phyloP scores from a whole-genome alignment of 2,329 filamentous ascomycete species.

The Mariannaea elegans region DNA sequence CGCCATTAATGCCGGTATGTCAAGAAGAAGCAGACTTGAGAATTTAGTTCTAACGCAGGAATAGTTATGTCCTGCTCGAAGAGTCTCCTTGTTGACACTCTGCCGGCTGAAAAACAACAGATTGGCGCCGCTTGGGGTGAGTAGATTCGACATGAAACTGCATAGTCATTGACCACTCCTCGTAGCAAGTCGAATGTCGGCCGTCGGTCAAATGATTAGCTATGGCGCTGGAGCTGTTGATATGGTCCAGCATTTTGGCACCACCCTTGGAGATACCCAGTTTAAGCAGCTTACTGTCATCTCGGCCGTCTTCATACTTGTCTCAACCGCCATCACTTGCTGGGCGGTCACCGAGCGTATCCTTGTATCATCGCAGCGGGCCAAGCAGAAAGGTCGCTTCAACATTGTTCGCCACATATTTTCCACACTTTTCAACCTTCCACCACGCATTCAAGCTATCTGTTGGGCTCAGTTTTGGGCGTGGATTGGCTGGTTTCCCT shows the following conservation, averaged over 20 bases:
- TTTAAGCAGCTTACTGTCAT: conserved; percentile 94
- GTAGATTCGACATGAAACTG: conserved; percentile 35
- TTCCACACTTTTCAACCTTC: conserved; percentile 79
- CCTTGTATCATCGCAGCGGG: conserved; percentile 68
- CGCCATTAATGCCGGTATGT: conserved; percentile 87
- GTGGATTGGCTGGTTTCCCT: conserved; percentile 99
- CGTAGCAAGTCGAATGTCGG: conserved; percentile 82
- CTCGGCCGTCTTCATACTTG: conserved; percentile 75
- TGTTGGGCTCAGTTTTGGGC: conserved; percentile 97
- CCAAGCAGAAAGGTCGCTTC: conserved; percentile 64
- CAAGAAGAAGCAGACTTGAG: neutral
- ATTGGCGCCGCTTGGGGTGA: conserved; percentile 89
- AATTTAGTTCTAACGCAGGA: conserved; percentile 18
- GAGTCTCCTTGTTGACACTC: conserved; percentile 90
- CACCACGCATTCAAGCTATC: conserved; percentile 86
- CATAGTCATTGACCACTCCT: conserved; percentile 38
- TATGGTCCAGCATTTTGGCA: conserved; percentile 79
- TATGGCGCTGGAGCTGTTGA: conserved; percentile 89
- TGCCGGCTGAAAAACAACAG: conserved; percentile 91
- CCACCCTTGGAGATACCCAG: conserved; percentile 83
- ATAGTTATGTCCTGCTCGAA: conserved; percentile 89
- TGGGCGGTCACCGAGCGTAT: conserved; percentile 90
- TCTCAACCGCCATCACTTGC: conserved; percentile 80
- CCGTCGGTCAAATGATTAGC: conserved; percentile 83
- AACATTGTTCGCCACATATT: conserved; percentile 80